phyloP scores from a whole-genome alignment of 2,329 filamentous ascomycete species.

The Phoma sp. region DNA sequence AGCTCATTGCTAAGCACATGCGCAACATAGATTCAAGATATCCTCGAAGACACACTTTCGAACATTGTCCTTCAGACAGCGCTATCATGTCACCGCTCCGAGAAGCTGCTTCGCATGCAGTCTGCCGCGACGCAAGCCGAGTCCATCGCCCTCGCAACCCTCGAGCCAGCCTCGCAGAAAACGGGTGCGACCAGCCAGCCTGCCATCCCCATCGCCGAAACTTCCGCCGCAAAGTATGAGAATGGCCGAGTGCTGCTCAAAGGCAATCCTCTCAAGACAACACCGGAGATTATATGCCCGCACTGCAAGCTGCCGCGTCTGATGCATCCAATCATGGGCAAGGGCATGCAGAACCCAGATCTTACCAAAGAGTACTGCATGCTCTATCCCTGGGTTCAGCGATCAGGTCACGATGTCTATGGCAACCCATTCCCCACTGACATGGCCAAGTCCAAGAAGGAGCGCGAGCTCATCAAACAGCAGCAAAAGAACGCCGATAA shows the following conservation, averaged over 20 bases:
- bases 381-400: constrained; percentile 78
- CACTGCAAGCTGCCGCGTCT: constrained; percentile 78
- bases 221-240: constrained; percentile 73
- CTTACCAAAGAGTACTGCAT: constrained; percentile 74
- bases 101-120: constrained; percentile 75
- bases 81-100: constrained; percentile 77
- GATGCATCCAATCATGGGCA: constrained; percentile 75
- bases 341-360: constrained; percentile 70
- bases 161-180: constrained; percentile 46
- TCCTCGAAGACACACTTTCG: constrained; percentile 78
- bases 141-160: constrained; percentile 46
- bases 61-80: constrained; percentile 79
- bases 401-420: constrained; percentile 80
- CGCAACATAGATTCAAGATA: constrained; percentile 44
- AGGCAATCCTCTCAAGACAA: constrained; percentile 75
- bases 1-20: constrained; percentile 36
- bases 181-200: constrained; percentile 54
- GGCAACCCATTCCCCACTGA: constrained; percentile 81
- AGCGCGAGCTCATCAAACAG: constrained; percentile 63
- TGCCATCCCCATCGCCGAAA: constrained; percentile 63
- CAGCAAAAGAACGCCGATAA: constrained; percentile 52
- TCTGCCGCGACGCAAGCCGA: constrained; percentile 62
- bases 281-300: constrained; percentile 74
- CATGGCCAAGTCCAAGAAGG: constrained; percentile 78
- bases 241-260: constrained; percentile 73